Evolutionary conservation across 805 yeast genomes (phyloP).

Genomic region (Kazachstania taianensis): DNA sequence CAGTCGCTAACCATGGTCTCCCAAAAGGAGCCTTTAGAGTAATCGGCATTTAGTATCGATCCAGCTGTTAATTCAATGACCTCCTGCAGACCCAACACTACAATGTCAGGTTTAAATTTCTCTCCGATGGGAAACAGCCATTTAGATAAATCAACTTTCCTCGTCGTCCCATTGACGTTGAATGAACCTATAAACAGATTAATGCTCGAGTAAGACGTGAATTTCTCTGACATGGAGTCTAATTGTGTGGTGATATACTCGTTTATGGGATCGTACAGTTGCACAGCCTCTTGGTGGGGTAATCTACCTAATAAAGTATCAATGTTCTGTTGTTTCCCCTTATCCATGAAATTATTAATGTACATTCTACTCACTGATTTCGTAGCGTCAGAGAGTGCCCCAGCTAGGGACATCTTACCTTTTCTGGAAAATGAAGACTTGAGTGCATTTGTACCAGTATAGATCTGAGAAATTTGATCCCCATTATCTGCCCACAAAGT

Average conservation of each 20-base stretch:
- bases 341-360: constrained; percentile 91
- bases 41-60: constrained; percentile 77
- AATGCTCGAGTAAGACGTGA: constrained; percentile 50
- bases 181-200: constrained; percentile 73
- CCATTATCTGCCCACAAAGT: constrained; percentile 98
- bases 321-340: constrained; percentile 79
- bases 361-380: constrained; percentile 92
- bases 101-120: constrained; percentile 57
- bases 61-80: constrained; percentile 89
- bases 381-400: constrained; percentile 94
- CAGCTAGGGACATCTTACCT: constrained; percentile 94
- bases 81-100: constrained; percentile 89
- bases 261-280: constrained; percentile 76
- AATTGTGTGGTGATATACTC: constrained; percentile 71
- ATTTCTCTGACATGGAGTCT: constrained; percentile 33
- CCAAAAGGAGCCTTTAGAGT: constrained; percentile 72
- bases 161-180: constrained; percentile 69
- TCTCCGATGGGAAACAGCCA: constrained; percentile 81
- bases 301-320: constrained; percentile 78
- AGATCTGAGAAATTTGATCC: constrained; percentile 88
- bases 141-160: constrained; percentile 44
- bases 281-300: constrained; percentile 59
- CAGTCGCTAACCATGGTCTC: constrained; percentile 54
- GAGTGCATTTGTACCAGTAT: constrained; percentile 95
- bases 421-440: constrained; percentile 90